Percentiles rank a stretch among this genome's conserved stretches.
phyloP scores from a whole-genome alignment of 1,284 basidiomycete species.

The Tilletiaria anomala region DNA sequence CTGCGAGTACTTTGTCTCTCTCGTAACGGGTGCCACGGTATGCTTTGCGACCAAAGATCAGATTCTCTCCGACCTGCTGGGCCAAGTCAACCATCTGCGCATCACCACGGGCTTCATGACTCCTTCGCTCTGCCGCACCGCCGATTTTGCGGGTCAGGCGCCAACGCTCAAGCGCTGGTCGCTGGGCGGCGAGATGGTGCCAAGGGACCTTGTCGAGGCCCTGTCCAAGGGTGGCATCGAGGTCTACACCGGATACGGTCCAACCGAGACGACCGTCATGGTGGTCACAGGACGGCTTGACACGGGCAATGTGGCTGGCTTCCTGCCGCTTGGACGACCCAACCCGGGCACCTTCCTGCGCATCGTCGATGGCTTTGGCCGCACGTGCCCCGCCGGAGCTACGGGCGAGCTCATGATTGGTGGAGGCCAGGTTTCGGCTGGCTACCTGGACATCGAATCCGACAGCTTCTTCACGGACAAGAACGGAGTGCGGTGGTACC shows the following conservation, averaged over 20 bases:
- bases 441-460: conserved; percentile 21
- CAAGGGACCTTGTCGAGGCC: conserved; percentile 17
- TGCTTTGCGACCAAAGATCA: conserved; percentile 23
- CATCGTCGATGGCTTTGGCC: too few relatives aligned
- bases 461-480: too few relatives aligned
- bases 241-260: conserved; percentile 35
- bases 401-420: conserved; percentile 28
- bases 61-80: conserved; percentile 21
- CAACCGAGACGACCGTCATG: conserved; percentile 25
- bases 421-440: conserved; percentile 23
- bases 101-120: too few relatives aligned
- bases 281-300: too few relatives aligned
- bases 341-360: too few relatives aligned
- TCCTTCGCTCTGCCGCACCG: too few relatives aligned
- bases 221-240: too few relatives aligned
- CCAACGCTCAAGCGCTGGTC: too few relatives aligned
- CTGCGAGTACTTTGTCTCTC: conserved; percentile 31
- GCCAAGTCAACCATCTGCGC: neutral
- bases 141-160: neutral
- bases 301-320: neutral
- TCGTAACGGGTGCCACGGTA: conserved; percentile 28
- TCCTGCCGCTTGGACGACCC: neutral
- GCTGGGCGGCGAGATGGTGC: conserved; percentile 30
- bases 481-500: neutral
- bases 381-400: too few relatives aligned